A percentile compares a stretch with the other conserved stretches of the same genome.
Conservation (phyloP, 1,139 yeast genomes). For the Candida mesenterica region DNA sequence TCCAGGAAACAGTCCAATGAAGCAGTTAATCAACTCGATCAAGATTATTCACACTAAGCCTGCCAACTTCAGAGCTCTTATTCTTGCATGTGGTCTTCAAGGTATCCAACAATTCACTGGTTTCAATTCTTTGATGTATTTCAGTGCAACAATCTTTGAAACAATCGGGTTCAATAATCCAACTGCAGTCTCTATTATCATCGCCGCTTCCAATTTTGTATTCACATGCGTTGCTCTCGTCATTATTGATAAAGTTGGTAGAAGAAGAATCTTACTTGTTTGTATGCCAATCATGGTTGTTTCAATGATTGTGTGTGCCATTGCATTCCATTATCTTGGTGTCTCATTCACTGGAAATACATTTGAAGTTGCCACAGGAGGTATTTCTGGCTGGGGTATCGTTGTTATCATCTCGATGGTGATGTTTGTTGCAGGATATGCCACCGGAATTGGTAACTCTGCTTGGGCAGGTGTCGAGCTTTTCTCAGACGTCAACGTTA, state of each 20-base stretch:
- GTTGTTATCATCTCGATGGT: conserved; percentile 84
- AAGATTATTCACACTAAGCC: conserved; percentile 71
- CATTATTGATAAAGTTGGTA: conserved; percentile 81
- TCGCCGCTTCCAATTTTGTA: conserved; percentile 89
- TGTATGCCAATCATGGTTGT: conserved; percentile 80
- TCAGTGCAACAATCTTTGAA: conserved; percentile 84
- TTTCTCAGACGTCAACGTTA: conserved; percentile 82
- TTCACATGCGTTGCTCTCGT: conserved; percentile 81
- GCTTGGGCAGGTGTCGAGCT: conserved; percentile 98
- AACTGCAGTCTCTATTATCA: conserved; percentile 88
- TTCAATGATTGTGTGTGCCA: conserved; percentile 75
- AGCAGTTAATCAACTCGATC: conserved; percentile 60
- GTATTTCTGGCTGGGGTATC: conserved; percentile 81
- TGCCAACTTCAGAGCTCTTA: conserved; percentile 80
- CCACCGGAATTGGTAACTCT: conserved; percentile 92
- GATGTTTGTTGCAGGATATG: conserved; percentile 82
- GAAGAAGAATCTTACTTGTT: conserved; percentile 71
- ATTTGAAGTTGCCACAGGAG: conserved; percentile 39
- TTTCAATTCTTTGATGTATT: conserved; percentile 92
- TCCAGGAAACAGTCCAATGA: conserved; percentile 55
- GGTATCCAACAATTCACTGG: conserved; percentile 96
- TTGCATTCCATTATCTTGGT: conserved; percentile 83
- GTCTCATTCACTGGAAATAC: conserved; percentile 53
- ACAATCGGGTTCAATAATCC: conserved; percentile 84
- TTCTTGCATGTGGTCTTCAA: conserved; percentile 88